Conservation (phyloP, 164 flowering plant genomes). For the Euptelea pleiosperma region DNA sequence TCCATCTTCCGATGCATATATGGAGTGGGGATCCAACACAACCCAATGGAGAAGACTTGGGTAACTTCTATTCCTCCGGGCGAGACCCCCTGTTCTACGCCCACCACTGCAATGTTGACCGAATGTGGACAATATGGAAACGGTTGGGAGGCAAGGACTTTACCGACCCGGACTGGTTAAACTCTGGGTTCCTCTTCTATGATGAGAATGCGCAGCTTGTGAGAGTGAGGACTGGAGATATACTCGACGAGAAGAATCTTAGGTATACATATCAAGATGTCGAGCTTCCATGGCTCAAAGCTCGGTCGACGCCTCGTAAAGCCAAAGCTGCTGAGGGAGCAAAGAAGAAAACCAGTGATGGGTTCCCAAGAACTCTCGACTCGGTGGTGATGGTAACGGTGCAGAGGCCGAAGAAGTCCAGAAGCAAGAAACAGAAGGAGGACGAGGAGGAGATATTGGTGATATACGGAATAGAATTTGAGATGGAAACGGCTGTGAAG, state of each 20-base stretch:
- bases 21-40: constrained; percentile 41
- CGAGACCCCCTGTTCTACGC: constrained; percentile 59
- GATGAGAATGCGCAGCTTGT: constrained; percentile 46
- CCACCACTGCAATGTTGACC: constrained; percentile 59
- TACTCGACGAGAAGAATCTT: constrained; percentile 35
- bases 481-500: constrained; percentile 16
- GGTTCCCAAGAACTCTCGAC: constrained; percentile 21
- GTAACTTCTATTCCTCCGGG: constrained; percentile 63
- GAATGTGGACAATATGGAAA: constrained; percentile 67
- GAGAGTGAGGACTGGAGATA: constrained; percentile 43
- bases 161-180: constrained; percentile 39
- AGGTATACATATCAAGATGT: constrained; percentile 56
- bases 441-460: constrained; percentile 35
- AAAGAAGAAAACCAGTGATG: background rate
- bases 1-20: constrained; percentile 30
- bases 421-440: constrained; percentile 27
- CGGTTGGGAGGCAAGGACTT: constrained; percentile 38
- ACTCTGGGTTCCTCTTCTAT: constrained; percentile 38
- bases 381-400: constrained; percentile 13
- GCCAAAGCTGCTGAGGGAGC: constrained; percentile 1
- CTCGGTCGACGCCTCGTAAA: constrained; percentile 22
- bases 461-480: constrained; percentile 20
- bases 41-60: constrained; percentile 61
- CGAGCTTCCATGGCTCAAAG: constrained; percentile 45
- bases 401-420: constrained; percentile 20